Base-by-base conservation (phyloP, 176 grass and related monocot species). In the Coix lacrymajobi region DNA sequence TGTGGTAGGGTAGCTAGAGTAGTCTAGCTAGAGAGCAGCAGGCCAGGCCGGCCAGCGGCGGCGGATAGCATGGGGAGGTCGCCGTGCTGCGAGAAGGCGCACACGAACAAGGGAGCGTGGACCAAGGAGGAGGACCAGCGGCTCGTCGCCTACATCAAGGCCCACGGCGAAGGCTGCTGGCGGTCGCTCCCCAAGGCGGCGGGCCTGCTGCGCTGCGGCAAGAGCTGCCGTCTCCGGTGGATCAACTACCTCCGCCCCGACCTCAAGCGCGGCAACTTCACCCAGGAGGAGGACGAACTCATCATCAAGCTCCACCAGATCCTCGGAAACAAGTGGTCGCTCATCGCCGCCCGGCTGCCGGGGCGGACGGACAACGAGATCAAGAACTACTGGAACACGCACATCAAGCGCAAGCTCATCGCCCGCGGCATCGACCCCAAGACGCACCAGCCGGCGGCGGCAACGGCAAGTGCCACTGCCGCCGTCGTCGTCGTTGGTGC, bases 331-430 rank as follows among this genome's bases (percentile, higher is more conserved):
- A 97, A 92, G 94, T 97, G 94, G 94, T 97, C 94, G 34, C 58
- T 97, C 71, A 97, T 97, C 81, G 91, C 94, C 29, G 91, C 79
- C 45, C 73, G 8, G n/a, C n/a, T n/a, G n/a, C n/a, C n/a, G n/a
- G n/a, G n/a, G n/a, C n/a, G n/a, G n/a, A n/a, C n/a, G n/a, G 94
- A 97, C 79, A 97, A 97, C 63, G 94, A 97, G 81, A 97, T 97
- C 85, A 97, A 97, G 89, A 97, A 97, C 56, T 91, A 97, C 56
- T 97, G 94, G 94, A 97, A 94, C 84, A 97, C 94, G 22, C 84
- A 97, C 75, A 93, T 97, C 69, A 97, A 88, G 77, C 84, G 94
- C 69, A 97, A 91, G 81, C 91, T 97, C 34, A 24, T 88, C 31
- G 79, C 89, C 62, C 83, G 89, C 9, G 89, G 91, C 63, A 19